Evolutionary conservation across 2,329 filamentous ascomycete species (phyloP), one percentile per base, ranked within the genome.

Genomic region (Neoscytalidium dimidiatum): DNA sequence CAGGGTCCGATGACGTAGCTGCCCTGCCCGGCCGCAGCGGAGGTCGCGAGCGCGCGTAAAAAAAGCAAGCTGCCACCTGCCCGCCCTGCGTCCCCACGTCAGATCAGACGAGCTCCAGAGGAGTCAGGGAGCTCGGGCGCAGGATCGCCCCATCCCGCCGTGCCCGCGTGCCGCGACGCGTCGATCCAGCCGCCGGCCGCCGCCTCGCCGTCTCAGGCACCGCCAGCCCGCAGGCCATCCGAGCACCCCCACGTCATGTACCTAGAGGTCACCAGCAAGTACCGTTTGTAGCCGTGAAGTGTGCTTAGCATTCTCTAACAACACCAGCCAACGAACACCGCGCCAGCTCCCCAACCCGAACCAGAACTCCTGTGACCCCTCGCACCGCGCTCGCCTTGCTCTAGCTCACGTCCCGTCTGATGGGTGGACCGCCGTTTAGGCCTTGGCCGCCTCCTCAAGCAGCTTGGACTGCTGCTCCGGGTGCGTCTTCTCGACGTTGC

Each of bases 401-500:
- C 26, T 29, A 28, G 46, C 46, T 51, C 41, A 1, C 31, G 11
- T 43, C 48, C 26, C 13, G 21, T n/a, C 38, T 19, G 4, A 3
- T 13, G 5, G 26, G 14, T n/a, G 14, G 23, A 26, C 43, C 43
- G 43, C 43, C 41, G 6, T 38, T 41, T 69, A 75, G 33, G 69
- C 71, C 63, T 65, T 69, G 8, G 53, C 62, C 28, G 62, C 65
- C 44, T 72, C 68, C 67, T 77, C 68, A 13, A 79, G 67, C 64
- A 79, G 67, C 69, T 71, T 70, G 13, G 66, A 53, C 58, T 79
- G 76, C 71, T 79, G 76, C 67, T 71, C 72, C 1, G 77, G 76
- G 66, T 78, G 76, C 31, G 74, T 77, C 71, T 75, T 78, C 67
- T 79, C 77, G 1, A 78, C 75, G 60, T 77, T 79, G 1, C 71